Conservation (phyloP, 2,329 filamentous ascomycete species). For the Cladobotryum mycophilum region DNA sequence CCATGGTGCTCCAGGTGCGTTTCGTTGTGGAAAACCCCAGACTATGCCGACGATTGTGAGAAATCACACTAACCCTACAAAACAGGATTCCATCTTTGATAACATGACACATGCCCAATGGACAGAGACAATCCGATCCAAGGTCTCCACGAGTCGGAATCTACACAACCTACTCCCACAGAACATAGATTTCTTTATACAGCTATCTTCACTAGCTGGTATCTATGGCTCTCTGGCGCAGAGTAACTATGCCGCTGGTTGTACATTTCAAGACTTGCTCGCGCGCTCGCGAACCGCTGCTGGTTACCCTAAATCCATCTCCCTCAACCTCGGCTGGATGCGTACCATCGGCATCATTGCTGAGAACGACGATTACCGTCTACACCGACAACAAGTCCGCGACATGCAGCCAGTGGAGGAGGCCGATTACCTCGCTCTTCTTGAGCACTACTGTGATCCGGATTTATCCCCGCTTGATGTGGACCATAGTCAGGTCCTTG, state of each 20-base stretch:
- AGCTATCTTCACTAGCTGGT: conserved; percentile 29
- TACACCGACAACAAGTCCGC: background rate
- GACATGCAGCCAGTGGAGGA: conserved; percentile 4
- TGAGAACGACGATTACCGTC: conserved; percentile 11
- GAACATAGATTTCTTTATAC: conserved; percentile 32
- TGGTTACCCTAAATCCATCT: background rate
- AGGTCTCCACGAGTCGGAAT: conserved; percentile 26
- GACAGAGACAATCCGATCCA: conserved; percentile 23
- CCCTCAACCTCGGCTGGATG: conserved; percentile 18
- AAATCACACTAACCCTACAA: too few species aligned
- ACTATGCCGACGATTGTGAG: too few species aligned
- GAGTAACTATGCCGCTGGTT: conserved; percentile 34
- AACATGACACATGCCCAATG: conserved; percentile 23
- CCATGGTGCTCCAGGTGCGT: conserved; percentile 20
- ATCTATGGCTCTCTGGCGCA: conserved; percentile 28
- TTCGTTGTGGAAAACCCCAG: too few species aligned
- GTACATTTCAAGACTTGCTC: conserved; percentile 25
- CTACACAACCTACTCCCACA: conserved; percentile 18
- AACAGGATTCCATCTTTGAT: conserved; percentile 23
- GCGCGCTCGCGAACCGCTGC: conserved; percentile 11
- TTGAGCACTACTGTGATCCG: conserved; percentile 4
- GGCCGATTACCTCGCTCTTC: background rate
- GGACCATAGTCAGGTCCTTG: background rate
- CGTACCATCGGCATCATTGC: conserved; percentile 20
- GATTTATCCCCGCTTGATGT: background rate